Evolutionary conservation across 805 yeast species (phyloP).

Genomic region (Candida sakaeoensis): DNA sequence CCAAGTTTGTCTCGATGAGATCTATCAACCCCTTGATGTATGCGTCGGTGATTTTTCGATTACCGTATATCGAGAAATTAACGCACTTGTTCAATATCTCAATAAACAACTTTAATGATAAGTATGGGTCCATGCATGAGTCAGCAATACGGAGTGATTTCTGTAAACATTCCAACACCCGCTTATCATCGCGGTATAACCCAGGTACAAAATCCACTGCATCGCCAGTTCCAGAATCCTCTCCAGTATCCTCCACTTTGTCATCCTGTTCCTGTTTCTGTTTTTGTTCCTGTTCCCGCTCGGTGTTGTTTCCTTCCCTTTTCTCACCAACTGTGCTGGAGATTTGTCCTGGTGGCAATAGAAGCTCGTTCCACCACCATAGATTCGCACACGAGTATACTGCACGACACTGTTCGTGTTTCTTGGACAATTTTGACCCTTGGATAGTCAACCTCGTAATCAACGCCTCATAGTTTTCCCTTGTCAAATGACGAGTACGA

Average conservation of each 20-base stretch:
- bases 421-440: slow-evolving; percentile 83
- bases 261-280: slow-evolving; percentile 9
- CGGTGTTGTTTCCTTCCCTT: slow-evolving; percentile 29
- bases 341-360: slow-evolving; percentile 21
- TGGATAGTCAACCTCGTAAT: slow-evolving; percentile 83
- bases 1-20: slow-evolving; percentile 65
- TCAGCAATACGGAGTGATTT: slow-evolving; percentile 88
- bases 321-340: slow-evolving; percentile 37
- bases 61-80: slow-evolving; percentile 81
- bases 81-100: slow-evolving; percentile 86
- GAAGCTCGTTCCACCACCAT: slow-evolving; percentile 83
- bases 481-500: slow-evolving; percentile 41
- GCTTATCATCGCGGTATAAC: slow-evolving; percentile 49
- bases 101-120: slow-evolving; percentile 76
- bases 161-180: slow-evolving; percentile 89
- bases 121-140: slow-evolving; percentile 78
- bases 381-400: slow-evolving; percentile 85
- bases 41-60: slow-evolving; percentile 60
- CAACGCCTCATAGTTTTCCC: slow-evolving; percentile 74
- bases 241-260: slow-evolving; percentile 9
- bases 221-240: too few species aligned
- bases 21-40: slow-evolving; percentile 86
- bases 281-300: slow-evolving; percentile 11
- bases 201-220: too few species aligned
- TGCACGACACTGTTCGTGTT: slow-evolving; percentile 92